Conservation (phyloP, 768 basidiomycete species). For the Boletellus ananas region DNA sequence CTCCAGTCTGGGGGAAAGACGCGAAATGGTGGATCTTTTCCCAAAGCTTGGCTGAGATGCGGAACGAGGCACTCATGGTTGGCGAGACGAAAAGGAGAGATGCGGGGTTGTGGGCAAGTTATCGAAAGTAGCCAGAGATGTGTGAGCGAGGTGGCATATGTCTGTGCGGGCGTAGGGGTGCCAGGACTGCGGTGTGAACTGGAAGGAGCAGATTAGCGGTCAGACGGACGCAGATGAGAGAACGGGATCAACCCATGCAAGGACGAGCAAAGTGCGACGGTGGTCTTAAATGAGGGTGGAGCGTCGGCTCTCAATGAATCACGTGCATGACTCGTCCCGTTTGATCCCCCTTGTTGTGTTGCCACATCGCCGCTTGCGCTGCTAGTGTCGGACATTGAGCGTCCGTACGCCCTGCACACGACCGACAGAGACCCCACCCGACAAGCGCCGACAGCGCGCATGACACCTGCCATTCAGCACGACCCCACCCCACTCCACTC, state of each 20-base stretch:
- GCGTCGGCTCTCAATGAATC: constrained; percentile 9
- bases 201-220: not conserved
- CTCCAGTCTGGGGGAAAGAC: constrained; percentile 89
- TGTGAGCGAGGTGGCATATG: constrained; percentile 17
- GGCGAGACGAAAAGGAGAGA: not conserved
- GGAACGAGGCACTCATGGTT: constrained; percentile 47
- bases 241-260: constrained; percentile 17
- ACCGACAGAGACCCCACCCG: too few relatives aligned
- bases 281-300: constrained; percentile 7
- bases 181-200: constrained; percentile 14
- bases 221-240: not conserved
- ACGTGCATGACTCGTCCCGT: constrained; percentile 8
- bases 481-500: too few relatives aligned
- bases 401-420: not conserved
- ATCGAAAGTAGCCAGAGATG: constrained; percentile 8
- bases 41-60: constrained; percentile 77
- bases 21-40: constrained; percentile 90
- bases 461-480: too few relatives aligned
- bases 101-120: constrained; percentile 3
- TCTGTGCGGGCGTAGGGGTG: constrained; percentile 16
- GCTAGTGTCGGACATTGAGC: constrained; percentile 13
- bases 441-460: too few relatives aligned
- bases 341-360: not conserved
- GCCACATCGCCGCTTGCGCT: not conserved
- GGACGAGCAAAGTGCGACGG: not conserved